phyloP scores from a whole-genome alignment of 495 filamentous ascomycete species.

The Corynascus novoguineensis region DNA sequence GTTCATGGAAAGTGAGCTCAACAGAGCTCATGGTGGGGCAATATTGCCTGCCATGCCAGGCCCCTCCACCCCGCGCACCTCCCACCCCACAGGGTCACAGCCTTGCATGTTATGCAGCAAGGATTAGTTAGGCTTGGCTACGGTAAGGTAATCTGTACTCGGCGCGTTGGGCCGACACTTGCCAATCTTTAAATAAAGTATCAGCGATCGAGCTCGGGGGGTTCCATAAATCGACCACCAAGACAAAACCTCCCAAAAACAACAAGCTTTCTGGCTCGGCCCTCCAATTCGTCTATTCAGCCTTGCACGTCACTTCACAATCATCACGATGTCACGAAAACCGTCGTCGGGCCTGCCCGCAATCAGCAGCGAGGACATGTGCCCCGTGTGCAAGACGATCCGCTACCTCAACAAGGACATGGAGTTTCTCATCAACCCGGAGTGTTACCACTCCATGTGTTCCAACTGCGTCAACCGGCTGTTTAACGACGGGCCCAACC shows the following conservation, averaged over 20 bases:
- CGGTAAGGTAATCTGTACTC: not conserved
- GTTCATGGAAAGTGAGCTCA: slow-evolving; percentile 18
- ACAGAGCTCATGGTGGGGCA: slow-evolving; percentile 19
- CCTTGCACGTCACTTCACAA: not conserved
- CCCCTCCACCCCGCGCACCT: slow-evolving; percentile 7
- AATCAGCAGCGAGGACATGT: slow-evolving; percentile 60
- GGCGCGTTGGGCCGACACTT: not conserved
- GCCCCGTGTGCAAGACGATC: slow-evolving; percentile 92
- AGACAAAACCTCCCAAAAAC: too few species aligned
- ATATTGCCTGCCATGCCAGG: not conserved
- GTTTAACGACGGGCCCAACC: slow-evolving; percentile 82
- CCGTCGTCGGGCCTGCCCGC: slow-evolving; percentile 17
- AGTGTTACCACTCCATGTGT: slow-evolving; percentile 99
- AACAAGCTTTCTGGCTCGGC: too few species aligned
- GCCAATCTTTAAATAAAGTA: not conserved
- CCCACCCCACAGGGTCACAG: not conserved
- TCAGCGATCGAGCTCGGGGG: not conserved
- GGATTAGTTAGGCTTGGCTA: not conserved
- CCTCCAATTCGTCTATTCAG: not conserved
- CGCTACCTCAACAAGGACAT: slow-evolving; percentile 92
- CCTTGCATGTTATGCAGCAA: not conserved
- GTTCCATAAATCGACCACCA: too few species aligned
- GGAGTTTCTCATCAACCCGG: slow-evolving; percentile 89
- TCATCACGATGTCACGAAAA: slow-evolving; percentile 31
- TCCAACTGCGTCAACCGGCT: slow-evolving; percentile 88